Evolutionary conservation across 2,329 filamentous ascomycete genomes (phyloP).

Genomic region (Fusarium sp.): DNA sequence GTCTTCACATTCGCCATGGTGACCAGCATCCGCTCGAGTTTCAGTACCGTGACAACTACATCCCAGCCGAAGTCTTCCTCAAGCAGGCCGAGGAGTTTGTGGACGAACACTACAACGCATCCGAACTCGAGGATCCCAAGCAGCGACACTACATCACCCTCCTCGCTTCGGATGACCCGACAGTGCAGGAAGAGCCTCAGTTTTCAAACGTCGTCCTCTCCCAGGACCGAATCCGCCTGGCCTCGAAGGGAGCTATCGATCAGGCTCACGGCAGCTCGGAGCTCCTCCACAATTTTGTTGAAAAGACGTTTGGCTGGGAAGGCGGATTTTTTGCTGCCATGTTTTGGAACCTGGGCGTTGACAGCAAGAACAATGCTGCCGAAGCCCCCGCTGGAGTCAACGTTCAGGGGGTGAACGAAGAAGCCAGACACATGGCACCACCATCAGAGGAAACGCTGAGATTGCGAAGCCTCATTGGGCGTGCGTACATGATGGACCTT

Average conservation of each 20-base stretch:
- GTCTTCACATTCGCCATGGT: constrained; percentile 83
- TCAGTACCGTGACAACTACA: constrained; percentile 82
- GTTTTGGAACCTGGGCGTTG: constrained; percentile 80
- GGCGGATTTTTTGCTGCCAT: constrained; percentile 86
- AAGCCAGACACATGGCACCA: constrained; percentile 41
- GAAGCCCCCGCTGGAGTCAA: constrained; percentile 47
- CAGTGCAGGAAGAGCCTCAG: constrained; percentile 76
- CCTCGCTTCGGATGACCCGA: constrained; percentile 84
- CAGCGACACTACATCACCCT: constrained; percentile 64
- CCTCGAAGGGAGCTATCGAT: constrained; percentile 67
- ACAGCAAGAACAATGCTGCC: constrained; percentile 56
- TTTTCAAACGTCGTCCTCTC: constrained; percentile 70
- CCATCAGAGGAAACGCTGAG: constrained; percentile 68
- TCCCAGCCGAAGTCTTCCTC: constrained; percentile 78
- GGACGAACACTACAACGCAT: constrained; percentile 59
- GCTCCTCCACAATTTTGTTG: constrained; percentile 74
- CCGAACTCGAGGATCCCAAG: constrained; percentile 51
- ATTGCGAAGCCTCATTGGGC: constrained; percentile 78
- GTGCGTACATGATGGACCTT: constrained; percentile 86
- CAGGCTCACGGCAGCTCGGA: constrained; percentile 57
- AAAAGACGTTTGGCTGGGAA: constrained; percentile 86
- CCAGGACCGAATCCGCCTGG: constrained; percentile 82
- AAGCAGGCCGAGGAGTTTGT: constrained; percentile 69
- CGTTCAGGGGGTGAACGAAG: constrained; percentile 40
- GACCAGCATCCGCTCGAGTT: constrained; percentile 82